Conservation (phyloP, 2,329 filamentous ascomycete genomes). For the Venturia aucupariae region DNA sequence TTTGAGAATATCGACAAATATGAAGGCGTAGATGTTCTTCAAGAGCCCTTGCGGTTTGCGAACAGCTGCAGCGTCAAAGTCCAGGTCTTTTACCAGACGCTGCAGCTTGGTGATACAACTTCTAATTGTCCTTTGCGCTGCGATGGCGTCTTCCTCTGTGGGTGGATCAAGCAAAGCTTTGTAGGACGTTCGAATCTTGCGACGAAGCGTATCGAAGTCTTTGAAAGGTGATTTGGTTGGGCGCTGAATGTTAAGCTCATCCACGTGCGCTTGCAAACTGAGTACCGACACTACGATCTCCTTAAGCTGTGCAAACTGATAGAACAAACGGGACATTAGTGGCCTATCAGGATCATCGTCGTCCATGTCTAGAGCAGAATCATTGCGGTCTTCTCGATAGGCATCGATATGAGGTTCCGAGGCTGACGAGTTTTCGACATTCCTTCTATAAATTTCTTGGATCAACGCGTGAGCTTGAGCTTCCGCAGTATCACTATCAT, state of each 20-base stretch:
- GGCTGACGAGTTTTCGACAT: neutral
- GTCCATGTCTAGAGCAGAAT: neutral
- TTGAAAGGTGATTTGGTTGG: neutral
- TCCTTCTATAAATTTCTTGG: neutral
- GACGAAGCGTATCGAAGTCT: neutral
- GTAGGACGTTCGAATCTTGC: neutral
- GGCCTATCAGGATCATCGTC: conserved; percentile 4
- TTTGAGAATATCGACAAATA: neutral
- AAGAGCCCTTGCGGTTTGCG: neutral
- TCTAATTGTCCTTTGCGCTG: neutral
- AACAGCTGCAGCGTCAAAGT: neutral
- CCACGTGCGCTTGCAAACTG: neutral
- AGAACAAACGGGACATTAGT: neutral
- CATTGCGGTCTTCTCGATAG: neutral
- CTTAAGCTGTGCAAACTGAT: neutral
- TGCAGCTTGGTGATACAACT: neutral
- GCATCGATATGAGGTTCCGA: neutral
- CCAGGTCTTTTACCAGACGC: neutral
- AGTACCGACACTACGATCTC: neutral
- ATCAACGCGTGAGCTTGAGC: neutral
- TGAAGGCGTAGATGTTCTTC: neutral
- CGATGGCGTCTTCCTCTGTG: neutral
- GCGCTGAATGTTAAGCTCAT: neutral
- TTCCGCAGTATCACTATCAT: neutral
- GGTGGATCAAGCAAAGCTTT: neutral